A percentile compares a stretch with the other conserved stretches of the same genome.
These are phyloP conservation scores for Entomortierella chlamydospora DNA, from an alignment of 192 early-diverging fungal genomes.

Conservation along the genomic window DNA sequence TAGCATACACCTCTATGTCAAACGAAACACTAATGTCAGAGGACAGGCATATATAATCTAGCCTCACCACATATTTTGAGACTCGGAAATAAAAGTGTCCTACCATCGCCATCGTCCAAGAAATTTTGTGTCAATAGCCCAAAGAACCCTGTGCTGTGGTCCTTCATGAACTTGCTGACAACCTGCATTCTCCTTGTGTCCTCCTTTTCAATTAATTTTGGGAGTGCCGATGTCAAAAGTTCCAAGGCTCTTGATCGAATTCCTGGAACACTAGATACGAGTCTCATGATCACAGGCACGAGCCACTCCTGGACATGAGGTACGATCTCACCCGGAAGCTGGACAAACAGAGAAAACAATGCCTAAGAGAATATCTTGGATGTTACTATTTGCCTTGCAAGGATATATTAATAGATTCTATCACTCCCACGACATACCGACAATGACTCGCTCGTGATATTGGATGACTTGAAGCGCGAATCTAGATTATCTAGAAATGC, in stretches of 20 bases:
- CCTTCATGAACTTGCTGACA: conserved; percentile 19
- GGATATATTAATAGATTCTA: too few relatives aligned
- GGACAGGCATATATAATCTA: too few relatives aligned
- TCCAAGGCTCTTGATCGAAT: conserved; percentile 36
- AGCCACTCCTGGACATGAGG: conserved; percentile 20
- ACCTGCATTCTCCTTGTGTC: conserved; percentile 10
- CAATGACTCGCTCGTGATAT: conserved; percentile 23
- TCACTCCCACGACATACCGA: conserved; percentile 1
- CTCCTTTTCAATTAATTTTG: conserved; percentile 34
- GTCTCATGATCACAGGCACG: conserved; percentile 6
- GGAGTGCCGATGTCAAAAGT: conserved; percentile 8
- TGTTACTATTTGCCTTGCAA: background rate
- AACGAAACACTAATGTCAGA: background rate
- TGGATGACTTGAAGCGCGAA: conserved; percentile 25
- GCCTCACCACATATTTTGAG: background rate
- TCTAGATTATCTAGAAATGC: conserved; percentile 25
- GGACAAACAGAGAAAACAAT: conserved; percentile 7
- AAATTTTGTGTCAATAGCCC: conserved; percentile 8
- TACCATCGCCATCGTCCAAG: conserved; percentile 19
- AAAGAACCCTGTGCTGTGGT: conserved; percentile 17
- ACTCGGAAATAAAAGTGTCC: background rate
- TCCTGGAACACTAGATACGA: conserved; percentile 19
- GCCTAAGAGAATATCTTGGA: background rate
- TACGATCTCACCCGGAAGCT: conserved; percentile 27
- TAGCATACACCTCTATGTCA: conserved; percentile 36